Evolutionary conservation across 192 early-diverging fungal species (phyloP).

Genomic region (Podila clonocystis): DNA sequence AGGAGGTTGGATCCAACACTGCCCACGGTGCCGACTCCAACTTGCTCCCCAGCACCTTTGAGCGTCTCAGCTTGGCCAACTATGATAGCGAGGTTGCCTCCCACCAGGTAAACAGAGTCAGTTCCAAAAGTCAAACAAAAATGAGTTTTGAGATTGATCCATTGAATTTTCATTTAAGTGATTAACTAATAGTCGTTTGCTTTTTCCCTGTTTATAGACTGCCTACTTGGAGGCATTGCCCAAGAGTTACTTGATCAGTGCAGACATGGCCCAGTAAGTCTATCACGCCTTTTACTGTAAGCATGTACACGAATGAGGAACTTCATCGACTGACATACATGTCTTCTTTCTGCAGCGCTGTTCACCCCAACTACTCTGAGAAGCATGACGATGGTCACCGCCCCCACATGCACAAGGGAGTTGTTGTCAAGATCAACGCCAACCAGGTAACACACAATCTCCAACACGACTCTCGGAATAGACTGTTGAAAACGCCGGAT

Average conservation of each 20-base stretch:
- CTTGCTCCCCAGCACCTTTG: constrained; percentile 78
- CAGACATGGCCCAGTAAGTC: constrained; percentile 87
- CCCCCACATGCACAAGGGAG: constrained; percentile 91
- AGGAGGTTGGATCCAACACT: constrained; percentile 93
- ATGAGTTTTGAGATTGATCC: not conserved
- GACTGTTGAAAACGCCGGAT: not conserved
- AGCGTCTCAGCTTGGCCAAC: constrained; percentile 62
- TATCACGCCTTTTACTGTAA: constrained; percentile 70
- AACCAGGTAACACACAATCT: constrained; percentile 75
- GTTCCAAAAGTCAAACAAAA: no score
- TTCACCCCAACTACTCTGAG: constrained; percentile 67
- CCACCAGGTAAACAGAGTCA: constrained; percentile 11
- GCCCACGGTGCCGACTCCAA: constrained; percentile 96
- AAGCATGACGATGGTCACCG: constrained; percentile 96
- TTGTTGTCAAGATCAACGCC: constrained; percentile 97
- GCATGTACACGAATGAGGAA: not conserved
- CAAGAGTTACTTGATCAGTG: constrained; percentile 88
- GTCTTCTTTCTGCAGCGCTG: constrained; percentile 12
- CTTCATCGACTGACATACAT: constrained; percentile 7
- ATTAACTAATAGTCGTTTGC: not conserved
- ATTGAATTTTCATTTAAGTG: not conserved
- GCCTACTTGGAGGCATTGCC: constrained; percentile 89
- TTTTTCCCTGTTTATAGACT: constrained; percentile 32
- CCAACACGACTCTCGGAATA: no score
- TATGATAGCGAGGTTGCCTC: constrained; percentile 31